Evolutionary conservation across 495 filamentous ascomycete species (phyloP), one percentile per base, ranked within the genome.

Genomic region (Penicillium arizonense): DNA sequence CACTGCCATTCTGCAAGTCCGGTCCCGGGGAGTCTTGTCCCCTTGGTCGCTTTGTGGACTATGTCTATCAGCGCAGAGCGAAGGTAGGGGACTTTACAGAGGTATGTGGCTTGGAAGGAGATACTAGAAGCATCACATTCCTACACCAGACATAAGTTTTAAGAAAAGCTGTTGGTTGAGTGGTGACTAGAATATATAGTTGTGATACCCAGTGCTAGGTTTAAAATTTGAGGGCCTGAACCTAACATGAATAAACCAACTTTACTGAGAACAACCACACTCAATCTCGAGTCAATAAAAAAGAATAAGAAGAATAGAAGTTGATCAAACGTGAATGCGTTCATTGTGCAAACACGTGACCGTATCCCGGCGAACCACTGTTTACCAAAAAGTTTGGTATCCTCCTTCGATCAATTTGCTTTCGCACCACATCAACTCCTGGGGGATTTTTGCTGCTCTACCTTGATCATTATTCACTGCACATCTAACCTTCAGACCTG

Each of bases 1-100:
- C 76, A 12, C 47, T 85, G 8, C 74, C 77, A 2, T 74, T 66
- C 4, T 85, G 82, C 54, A 57, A 62, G 8, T 65, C 64, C 30
- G 82, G 82, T 0, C 81, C 80, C 20, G 80, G 81, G 12, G 48
- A 56, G 2, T 82, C 78, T 46, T 85, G 82, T 67, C 65, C 76
- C 26, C 56, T 84, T 23, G 60, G 56, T 30, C 52, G 65, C 3
- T 84, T 83, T 52, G 49, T 70, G 39, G 57, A 63, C 13, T 65
- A 72, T 64, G 72, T 83, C 7, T 53, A 58, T 50, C 55, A 54
- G 44, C 54, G 60, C 28, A 61, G 56, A 34, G 11, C 23, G 26
- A 64, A 65, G 35, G 59, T 68, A 11, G 71, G 69, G 10, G 58
- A 65, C 10, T 74, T 71, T 53, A 62, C 43, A 2, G 59, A 67